Conservation (phyloP, 345 rosid genomes). For the Geranium brycei region DNA sequence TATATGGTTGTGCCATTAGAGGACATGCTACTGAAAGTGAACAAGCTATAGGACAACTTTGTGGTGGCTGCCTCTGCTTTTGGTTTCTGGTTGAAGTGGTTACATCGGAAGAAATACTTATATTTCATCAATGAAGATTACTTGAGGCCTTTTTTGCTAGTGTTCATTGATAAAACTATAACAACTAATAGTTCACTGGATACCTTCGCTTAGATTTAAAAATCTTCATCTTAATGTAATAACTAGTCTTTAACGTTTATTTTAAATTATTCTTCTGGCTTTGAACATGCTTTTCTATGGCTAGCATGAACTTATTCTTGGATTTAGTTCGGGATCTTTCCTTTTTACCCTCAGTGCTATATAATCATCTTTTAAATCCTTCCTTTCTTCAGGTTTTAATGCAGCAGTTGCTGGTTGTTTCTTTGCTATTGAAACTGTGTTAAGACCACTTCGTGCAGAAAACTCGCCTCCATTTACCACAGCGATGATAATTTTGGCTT, state of each 20-base stretch:
- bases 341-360: constrained; percentile 1
- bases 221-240: too few relatives aligned
- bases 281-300: background rate
- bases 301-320: background rate
- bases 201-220: background rate
- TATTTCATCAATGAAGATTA: too few relatives aligned
- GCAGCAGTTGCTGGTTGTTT: constrained; percentile 98
- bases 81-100: too few relatives aligned
- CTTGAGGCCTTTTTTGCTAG: too few relatives aligned
- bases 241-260: background rate
- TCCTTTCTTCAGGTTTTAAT: constrained; percentile 62
- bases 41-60: too few relatives aligned
- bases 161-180: too few relatives aligned
- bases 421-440: constrained; percentile 91
- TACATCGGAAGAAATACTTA: too few relatives aligned
- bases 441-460: constrained; percentile 86
- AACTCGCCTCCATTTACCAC: constrained; percentile 97
- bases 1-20: too few relatives aligned
- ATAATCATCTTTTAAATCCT: background rate
- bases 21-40: too few relatives aligned
- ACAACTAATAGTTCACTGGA: too few relatives aligned
- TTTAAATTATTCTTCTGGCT: background rate
- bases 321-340: background rate
- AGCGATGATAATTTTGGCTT: constrained; percentile 92
- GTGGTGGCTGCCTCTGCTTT: too few relatives aligned